Conservation (phyloP, 257 asterid species). For the Nicotiana undulata region DNA sequence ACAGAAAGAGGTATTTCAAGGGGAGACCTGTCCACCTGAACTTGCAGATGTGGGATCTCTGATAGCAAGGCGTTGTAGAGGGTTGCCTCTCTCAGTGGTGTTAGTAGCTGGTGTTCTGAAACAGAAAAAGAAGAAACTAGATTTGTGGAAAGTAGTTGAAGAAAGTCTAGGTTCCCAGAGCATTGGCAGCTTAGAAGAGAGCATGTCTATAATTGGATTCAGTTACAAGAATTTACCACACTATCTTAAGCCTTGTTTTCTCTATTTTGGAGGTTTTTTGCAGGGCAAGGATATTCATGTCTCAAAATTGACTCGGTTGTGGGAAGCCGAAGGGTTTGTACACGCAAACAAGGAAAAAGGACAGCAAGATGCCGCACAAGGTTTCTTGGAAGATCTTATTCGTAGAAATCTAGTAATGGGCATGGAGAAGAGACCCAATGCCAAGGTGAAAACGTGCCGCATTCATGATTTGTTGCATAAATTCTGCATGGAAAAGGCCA, state of each 20-base stretch:
- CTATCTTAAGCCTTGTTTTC: constrained; percentile 15
- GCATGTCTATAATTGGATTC: constrained; percentile 10
- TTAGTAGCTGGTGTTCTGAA: constrained; percentile 8
- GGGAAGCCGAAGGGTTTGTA: constrained; percentile 18
- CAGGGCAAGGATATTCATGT: constrained; percentile 2
- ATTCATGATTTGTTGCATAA: constrained; percentile 13
- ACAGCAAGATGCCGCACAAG: constrained; percentile 2
- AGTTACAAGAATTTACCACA: constrained; percentile 15
- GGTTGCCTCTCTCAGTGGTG: constrained; percentile 4
- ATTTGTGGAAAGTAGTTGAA: background rate
- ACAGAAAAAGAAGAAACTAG: constrained; percentile 6
- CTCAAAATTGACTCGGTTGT: constrained; percentile 2
- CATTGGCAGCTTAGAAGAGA: background rate
- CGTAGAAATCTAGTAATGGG: constrained; percentile 13
- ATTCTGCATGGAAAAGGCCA: constrained; percentile 9
- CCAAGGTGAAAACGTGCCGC: background rate
- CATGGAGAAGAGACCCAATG: background rate
- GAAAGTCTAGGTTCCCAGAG: background rate
- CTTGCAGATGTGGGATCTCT: background rate
- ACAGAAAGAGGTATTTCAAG: background rate
- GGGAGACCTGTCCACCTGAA: constrained; percentile 1
- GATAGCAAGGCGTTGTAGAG: background rate
- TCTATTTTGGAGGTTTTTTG: constrained; percentile 9
- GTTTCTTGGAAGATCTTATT: constrained; percentile 7
- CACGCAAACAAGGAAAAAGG: background rate